Base-by-base conservation (phyloP, 371 early-diverging fungal genomes). In the Amoeboradix gromovi region DNA sequence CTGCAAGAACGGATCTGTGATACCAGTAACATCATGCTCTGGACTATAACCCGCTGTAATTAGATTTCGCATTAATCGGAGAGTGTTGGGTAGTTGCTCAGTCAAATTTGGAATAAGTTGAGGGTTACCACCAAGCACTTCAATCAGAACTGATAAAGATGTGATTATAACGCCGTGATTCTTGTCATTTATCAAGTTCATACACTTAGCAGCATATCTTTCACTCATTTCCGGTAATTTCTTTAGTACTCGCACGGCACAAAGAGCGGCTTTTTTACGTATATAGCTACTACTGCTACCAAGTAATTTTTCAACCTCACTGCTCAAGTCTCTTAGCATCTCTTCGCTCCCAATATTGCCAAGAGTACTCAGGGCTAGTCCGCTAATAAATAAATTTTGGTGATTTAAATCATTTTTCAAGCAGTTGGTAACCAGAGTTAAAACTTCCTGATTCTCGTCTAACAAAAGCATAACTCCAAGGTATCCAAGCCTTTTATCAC, bases 1-100 rank as follows among this genome's bases (percentile, higher is more conserved):
- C 77, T 95, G 94, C 71, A 97, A 77, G 79, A 95, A 97, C 30
- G 97, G 97, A 75, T 97, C 94, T 5, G 88, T 88, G 66, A 94
- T 86, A 30, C 94, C 94, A 66, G 85, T 85, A 30, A 97, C 95
- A 78, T 92, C 93, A 71, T 96, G 91, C 74, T 97, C 97, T 12
- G 91, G 86, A n/a, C 89, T 86, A 72, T 85, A 87, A 5, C 91
- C 90, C 28, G 89, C 83, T 5, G 87, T 86, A 66, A 89, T 83
- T 66, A 97, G 80, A 69, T 84, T 83, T 72, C 90, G 91, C 68
- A 95, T 80, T 74, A 90, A 90, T 31, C 89, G 81, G 22, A 90
- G 89, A 30, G 94, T 78, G 2, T 83, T 75, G 27, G 91, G 91
- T 22, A 94, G 92, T 12, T 82, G 79, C 78, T 86, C 17, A 70